Evolutionary conservation across 1,284 basidiomycete genomes (phyloP), one percentile per base, ranked within the genome.

Genomic region (Agroathelia rolfsii): DNA sequence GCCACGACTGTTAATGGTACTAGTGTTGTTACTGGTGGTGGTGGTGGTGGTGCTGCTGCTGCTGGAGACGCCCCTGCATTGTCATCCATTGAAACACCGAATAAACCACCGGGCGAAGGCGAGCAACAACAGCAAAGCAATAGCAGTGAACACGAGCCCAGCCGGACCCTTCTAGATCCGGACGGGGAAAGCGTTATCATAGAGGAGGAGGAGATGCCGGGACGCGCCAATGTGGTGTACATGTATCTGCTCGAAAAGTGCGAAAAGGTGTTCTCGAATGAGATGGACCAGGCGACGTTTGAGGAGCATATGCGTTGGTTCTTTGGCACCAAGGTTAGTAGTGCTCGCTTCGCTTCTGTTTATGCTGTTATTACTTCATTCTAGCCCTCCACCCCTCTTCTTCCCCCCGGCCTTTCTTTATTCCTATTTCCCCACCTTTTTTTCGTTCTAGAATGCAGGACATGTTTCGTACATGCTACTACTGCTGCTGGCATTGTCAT

Each of bases 281-380:
- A 97, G 50, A 68, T 97, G 41, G 94, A 97, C 56, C 84, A 83
- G 49, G 63, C 70, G 18, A 77, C 79, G 12, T 97, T 90, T 50
- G 95, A 98, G 55, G 94, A 98, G 53, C 86, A 89, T 47, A 78
- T 95, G 69, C 66, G 95, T 39, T 89, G 87, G 74, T 93, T 98
- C 71, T 97, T 94, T 63, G 88, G 90, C 20, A 93, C 81, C 43
- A 85, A 90, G 67, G 92, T 90, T 46, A 61, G n/a, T n/a, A n/a
- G n/a, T 13, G 77, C 28, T 20, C 25, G 24, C 15, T 6, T 13
- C 41, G 36, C 39, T 36, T 42, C 27, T 17, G 29, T 12, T 4
- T 8, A 13, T 14, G 14, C 20, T 23, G 14, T 14, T 18, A 18
- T 15, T 26, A 32, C 25, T 34, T 19, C 6, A 30, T 4, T 16